These are phyloP conservation scores for Tolypocladium guangdongense DNA, from an alignment of 2,329 filamentous ascomycete genomes.

Conservation along the genomic window DNA sequence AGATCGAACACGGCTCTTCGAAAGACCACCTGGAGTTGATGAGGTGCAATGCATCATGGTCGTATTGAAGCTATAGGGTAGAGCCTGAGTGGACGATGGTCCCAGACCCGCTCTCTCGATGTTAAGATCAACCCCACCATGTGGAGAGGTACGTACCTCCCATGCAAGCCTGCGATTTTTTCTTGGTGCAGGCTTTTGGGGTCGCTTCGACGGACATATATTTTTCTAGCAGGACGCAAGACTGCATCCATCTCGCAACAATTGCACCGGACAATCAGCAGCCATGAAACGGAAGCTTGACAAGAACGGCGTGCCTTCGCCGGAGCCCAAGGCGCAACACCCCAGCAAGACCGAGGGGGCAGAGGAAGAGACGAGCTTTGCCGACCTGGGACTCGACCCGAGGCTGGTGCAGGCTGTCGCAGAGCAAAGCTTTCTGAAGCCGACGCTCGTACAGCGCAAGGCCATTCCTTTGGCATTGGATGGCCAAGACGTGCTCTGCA, in stretches of 20 bases:
- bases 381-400: constrained; percentile 69
- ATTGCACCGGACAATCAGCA: background rate
- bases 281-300: constrained; percentile 53
- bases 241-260: background rate
- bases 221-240: background rate
- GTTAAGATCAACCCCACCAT: background rate
- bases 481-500: constrained; percentile 81
- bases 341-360: constrained; percentile 20
- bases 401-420: constrained; percentile 78
- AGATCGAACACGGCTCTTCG: background rate
- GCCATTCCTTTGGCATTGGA: constrained; percentile 81
- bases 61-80: background rate
- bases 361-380: constrained; percentile 47
- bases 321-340: constrained; percentile 9
- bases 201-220: background rate
- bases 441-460: constrained; percentile 79
- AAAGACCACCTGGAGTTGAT: background rate
- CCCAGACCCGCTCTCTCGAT: background rate
- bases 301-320: constrained; percentile 38
- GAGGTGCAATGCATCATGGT: background rate
- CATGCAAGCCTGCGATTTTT: background rate
- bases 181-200: background rate
- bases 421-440: constrained; percentile 71
- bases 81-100: background rate
- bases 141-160: background rate